phyloP scores from a whole-genome alignment of 129 eudicot genomes.

The Escallonia herrerae region DNA sequence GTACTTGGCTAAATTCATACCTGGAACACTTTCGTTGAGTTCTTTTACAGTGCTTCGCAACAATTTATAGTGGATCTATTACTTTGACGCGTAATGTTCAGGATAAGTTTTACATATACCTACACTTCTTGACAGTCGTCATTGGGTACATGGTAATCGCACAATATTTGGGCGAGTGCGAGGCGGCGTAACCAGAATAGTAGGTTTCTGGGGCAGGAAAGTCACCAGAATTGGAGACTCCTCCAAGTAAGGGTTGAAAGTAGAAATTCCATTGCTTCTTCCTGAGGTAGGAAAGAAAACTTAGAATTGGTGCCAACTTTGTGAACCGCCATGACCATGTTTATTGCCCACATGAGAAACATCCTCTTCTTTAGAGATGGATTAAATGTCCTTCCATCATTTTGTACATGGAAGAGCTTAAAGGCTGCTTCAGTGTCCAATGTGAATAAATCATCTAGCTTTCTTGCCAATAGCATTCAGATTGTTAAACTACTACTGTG shows the following conservation, averaged over 20 bases:
- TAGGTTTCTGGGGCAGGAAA: too few species aligned
- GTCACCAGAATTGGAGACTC: too few species aligned
- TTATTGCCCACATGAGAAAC: neutral
- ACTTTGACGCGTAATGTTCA: too few species aligned
- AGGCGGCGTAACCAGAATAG: too few species aligned
- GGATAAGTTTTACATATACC: too few species aligned
- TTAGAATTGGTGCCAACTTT: neutral
- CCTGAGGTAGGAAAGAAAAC: neutral
- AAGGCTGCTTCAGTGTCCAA: neutral
- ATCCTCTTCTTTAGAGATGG: neutral
- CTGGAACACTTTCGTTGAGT: neutral
- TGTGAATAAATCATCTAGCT: too few species aligned
- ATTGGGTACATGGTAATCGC: too few species aligned
- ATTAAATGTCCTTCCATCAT: neutral
- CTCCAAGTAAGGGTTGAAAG: neutral
- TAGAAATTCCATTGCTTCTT: neutral
- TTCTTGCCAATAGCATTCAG: too few species aligned
- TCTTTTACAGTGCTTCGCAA: neutral
- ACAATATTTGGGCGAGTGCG: too few species aligned
- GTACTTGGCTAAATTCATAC: slow-evolving; percentile 19
- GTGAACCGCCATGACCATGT: neutral
- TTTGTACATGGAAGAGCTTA: neutral
- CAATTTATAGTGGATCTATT: too few species aligned
- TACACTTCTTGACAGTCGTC: too few species aligned
- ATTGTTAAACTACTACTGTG: too few species aligned